A percentile compares a stretch with the other conserved stretches of the same genome.
These are phyloP conservation scores for Areca catechu DNA, from an alignment of 176 grass and related monocot genomes.

Conservation along the genomic window DNA sequence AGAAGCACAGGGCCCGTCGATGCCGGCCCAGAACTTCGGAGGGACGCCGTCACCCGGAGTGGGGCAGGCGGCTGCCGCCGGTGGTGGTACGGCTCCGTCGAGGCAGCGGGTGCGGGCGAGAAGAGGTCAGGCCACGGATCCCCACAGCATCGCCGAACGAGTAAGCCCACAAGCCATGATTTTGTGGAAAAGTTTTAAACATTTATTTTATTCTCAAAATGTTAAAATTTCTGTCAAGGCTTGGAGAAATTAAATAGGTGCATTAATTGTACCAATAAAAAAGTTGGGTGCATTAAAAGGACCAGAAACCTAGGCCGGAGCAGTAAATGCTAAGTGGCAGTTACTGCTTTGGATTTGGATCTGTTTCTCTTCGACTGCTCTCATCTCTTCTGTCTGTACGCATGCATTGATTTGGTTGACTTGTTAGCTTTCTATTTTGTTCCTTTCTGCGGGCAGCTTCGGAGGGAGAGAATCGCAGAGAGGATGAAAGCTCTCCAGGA, in stretches of 20 bases:
- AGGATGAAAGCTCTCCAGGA: constrained; percentile 97
- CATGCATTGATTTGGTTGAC: neutral
- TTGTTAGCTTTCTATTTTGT: neutral
- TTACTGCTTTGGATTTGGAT: no score
- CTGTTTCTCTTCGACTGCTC: neutral
- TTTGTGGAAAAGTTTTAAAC: neutral
- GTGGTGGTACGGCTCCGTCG: neutral
- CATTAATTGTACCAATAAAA: no score
- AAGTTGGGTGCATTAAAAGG: no score
- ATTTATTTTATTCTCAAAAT: no score
- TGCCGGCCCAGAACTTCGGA: constrained; percentile 53
- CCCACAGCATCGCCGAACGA: constrained; percentile 47
- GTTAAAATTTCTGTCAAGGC: no score
- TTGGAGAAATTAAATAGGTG: no score
- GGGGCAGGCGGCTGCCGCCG: constrained; percentile 22
- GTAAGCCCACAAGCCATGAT: constrained; percentile 29
- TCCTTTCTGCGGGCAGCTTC: constrained; percentile 38
- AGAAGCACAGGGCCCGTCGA: constrained; percentile 32
- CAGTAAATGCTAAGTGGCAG: no score
- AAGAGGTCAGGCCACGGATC: constrained; percentile 23
- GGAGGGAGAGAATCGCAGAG: constrained; percentile 95
- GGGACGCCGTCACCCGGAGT: constrained; percentile 26
- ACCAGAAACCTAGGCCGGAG: no score
- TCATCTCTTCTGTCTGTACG: neutral
- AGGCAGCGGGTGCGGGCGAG: constrained; percentile 23